A percentile compares a stretch with the other conserved stretches of the same genome.
These are phyloP conservation scores for Leishmania aethiopica DNA, from an alignment of 208 protist species.

Conservation along the genomic window DNA sequence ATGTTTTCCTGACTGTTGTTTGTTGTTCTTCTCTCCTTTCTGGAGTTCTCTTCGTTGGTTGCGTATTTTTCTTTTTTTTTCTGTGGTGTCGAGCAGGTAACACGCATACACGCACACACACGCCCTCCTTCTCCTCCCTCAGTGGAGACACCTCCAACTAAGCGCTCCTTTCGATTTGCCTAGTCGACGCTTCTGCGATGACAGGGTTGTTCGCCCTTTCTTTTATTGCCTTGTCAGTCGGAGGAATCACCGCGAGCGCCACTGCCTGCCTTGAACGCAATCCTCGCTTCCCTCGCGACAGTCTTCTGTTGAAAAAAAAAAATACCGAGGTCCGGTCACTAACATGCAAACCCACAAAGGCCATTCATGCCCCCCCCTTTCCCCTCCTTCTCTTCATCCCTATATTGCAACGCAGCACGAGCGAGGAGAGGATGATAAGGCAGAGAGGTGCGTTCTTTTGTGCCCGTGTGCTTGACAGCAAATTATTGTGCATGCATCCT, in stretches of 20 bases:
- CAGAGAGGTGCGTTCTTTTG: neutral
- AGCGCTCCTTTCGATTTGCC: neutral
- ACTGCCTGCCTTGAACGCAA: neutral
- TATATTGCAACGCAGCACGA: too few relatives aligned
- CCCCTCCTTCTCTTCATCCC: too few relatives aligned
- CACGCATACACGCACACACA: too few relatives aligned
- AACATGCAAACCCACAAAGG: neutral
- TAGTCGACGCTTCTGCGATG: too few relatives aligned
- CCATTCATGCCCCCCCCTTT: neutral
- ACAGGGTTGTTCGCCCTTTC: neutral
- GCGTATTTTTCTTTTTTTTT: neutral
- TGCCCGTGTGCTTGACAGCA: neutral
- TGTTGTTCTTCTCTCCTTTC: neutral
- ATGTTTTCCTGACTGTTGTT: neutral
- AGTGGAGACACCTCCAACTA: neutral
- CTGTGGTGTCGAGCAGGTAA: too few relatives aligned
- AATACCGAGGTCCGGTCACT: neutral
- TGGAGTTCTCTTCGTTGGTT: neutral
- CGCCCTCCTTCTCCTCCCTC: neutral
- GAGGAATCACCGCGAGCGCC: neutral
- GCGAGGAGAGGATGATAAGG: neutral
- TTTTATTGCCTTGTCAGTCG: neutral
- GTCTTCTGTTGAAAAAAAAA: neutral
- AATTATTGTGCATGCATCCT: neutral
- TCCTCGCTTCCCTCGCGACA: neutral